phyloP scores from a whole-genome alignment of 257 asterid genomes.

The Nicotiana tabacum region DNA sequence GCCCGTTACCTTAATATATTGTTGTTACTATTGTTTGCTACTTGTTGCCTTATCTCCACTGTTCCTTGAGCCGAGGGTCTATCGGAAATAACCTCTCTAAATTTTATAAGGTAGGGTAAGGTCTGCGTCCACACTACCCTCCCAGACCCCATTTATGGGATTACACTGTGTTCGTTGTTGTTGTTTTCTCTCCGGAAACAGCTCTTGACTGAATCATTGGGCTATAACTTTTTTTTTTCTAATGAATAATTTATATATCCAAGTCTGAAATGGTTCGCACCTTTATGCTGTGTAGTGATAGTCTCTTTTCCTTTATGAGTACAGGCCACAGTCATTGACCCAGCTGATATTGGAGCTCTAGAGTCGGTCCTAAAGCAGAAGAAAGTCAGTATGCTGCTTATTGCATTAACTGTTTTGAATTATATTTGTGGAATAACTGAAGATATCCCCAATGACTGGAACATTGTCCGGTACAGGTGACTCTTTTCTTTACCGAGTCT shows the following conservation, averaged over 20 bases:
- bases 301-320: slow-evolving; percentile 1
- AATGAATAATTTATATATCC: background rate
- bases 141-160: too few species aligned
- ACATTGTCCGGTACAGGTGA: slow-evolving; percentile 49
- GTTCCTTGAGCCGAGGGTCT: too few species aligned
- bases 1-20: too few species aligned
- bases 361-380: slow-evolving; percentile 61
- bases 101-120: too few species aligned
- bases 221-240: background rate
- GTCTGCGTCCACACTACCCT: too few species aligned
- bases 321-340: slow-evolving; percentile 93
- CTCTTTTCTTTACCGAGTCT: slow-evolving; percentile 84
- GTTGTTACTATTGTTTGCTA: too few species aligned
- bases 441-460: background rate
- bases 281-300: background rate
- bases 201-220: background rate
- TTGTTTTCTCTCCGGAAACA: background rate
- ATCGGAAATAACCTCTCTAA: too few species aligned
- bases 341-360: slow-evolving; percentile 83
- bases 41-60: too few species aligned
- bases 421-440: background rate
- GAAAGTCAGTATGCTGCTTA: slow-evolving; percentile 41
- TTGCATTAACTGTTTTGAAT: background rate
- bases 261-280: background rate
- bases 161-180: too few species aligned